Percentiles rank a stretch among this genome's conserved stretches.
These are phyloP conservation scores for Rhodotorula sp. DNA, from an alignment of 1,284 basidiomycete species.

Conservation along the genomic window DNA sequence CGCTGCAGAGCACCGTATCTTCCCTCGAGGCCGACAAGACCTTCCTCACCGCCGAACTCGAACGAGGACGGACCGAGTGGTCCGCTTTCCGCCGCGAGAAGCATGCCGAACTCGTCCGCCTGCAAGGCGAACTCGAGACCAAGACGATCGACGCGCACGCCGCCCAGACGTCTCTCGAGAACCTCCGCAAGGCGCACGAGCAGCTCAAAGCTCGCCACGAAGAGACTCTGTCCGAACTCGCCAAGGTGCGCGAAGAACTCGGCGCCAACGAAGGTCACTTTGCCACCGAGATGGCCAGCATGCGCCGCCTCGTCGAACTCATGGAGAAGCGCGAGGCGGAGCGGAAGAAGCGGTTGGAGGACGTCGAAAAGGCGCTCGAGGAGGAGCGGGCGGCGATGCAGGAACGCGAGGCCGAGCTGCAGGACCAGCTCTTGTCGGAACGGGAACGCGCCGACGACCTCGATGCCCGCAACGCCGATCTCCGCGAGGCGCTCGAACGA, in stretches of 20 bases:
- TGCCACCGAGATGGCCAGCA: slow-evolving; percentile 66
- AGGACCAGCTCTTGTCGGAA: slow-evolving; percentile 62
- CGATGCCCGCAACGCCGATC: slow-evolving; percentile 51
- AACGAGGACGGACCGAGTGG: slow-evolving; percentile 34
- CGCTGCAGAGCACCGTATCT: slow-evolving; percentile 31
- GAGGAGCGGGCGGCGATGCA: slow-evolving; percentile 67
- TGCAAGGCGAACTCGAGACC: slow-evolving; percentile 70
- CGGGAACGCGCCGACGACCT: slow-evolving; percentile 49
- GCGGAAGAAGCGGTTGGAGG: slow-evolving; percentile 70
- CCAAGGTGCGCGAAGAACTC: slow-evolving; percentile 67
- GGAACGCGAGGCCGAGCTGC: slow-evolving; percentile 61
- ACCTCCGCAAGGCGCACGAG: slow-evolving; percentile 66
- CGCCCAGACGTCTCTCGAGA: slow-evolving; percentile 63
- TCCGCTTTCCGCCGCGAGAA: slow-evolving; percentile 25
- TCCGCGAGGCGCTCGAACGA: slow-evolving; percentile 50
- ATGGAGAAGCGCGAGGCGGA: slow-evolving; percentile 80
- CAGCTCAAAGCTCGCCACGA: slow-evolving; percentile 66
- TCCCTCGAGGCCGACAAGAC: slow-evolving; percentile 56
- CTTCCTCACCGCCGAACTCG: slow-evolving; percentile 39
- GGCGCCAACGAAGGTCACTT: slow-evolving; percentile 77
- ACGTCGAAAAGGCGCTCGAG: slow-evolving; percentile 74
- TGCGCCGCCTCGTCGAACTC: slow-evolving; percentile 69
- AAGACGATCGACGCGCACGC: slow-evolving; percentile 63
- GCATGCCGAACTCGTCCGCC: slow-evolving; percentile 67
- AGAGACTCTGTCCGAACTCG: slow-evolving; percentile 66